Conservation (phyloP, 2,329 filamentous ascomycete species). For the Sordariomycetes sp. region DNA sequence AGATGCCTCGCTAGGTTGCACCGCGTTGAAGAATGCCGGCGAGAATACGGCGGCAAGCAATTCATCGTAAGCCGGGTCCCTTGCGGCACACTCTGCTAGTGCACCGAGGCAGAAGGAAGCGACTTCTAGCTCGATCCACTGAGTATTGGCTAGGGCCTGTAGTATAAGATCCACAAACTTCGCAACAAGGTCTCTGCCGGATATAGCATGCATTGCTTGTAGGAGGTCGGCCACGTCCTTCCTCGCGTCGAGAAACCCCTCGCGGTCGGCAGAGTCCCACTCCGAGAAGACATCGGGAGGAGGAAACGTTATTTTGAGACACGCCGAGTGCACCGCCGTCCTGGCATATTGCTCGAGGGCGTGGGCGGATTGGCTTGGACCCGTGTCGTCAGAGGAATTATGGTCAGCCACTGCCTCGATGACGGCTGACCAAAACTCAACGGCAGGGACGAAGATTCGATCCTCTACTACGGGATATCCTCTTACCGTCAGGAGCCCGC, state of each 20-base stretch:
- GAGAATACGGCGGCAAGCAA: constrained; percentile 49
- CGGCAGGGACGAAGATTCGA: constrained; percentile 56
- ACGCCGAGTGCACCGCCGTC: constrained; percentile 52
- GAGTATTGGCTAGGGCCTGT: constrained; percentile 13
- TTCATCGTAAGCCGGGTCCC: constrained; percentile 42
- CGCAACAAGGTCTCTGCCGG: constrained; percentile 39
- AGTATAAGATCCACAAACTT: constrained; percentile 37
- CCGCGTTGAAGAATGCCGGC: constrained; percentile 32
- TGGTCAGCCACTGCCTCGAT: constrained; percentile 54
- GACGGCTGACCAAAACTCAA: constrained; percentile 74
- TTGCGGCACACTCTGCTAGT: constrained; percentile 51
- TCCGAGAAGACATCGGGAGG: constrained; percentile 37
- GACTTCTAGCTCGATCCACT: constrained; percentile 49
- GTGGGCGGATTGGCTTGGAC: constrained; percentile 22
- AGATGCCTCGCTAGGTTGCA: neutral
- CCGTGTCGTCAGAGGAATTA: constrained; percentile 35
- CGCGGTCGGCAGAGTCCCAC: constrained; percentile 59
- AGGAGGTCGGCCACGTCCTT: constrained; percentile 71
- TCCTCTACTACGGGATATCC: constrained; percentile 62
- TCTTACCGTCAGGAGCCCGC: constrained; percentile 49
- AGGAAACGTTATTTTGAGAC: constrained; percentile 58
- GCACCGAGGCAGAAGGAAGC: constrained; percentile 50
- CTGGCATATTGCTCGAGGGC: constrained; percentile 25
- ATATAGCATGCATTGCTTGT: constrained; percentile 54
- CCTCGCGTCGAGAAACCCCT: constrained; percentile 57